Evolutionary conservation across 2,329 filamentous ascomycete genomes (phyloP).

Genomic region (Alternaria sp.): DNA sequence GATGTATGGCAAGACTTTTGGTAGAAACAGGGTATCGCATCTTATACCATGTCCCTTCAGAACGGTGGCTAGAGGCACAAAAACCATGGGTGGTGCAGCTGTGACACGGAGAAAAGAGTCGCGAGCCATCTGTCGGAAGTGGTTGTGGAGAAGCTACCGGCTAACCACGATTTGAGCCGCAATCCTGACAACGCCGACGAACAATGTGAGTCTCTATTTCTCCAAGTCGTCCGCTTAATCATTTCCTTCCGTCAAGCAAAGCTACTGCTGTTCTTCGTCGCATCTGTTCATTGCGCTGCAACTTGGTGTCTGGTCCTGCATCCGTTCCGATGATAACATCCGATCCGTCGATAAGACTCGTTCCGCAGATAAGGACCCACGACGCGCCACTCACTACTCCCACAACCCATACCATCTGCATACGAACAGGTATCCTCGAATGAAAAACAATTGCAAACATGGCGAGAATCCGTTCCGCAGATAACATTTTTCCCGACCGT

Average conservation of each 20-base stretch:
- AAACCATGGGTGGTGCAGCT: too few species aligned
- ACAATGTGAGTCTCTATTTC: too few species aligned
- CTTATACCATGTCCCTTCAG: too few species aligned
- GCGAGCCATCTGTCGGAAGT: too few species aligned
- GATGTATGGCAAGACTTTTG: too few species aligned
- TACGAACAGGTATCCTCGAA: background rate
- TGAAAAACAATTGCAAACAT: background rate
- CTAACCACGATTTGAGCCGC: too few species aligned
- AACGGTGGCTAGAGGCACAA: too few species aligned
- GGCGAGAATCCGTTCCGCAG: background rate
- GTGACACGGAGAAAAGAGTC: too few species aligned
- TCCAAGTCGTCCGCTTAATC: background rate
- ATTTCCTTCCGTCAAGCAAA: background rate
- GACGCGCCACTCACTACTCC: background rate
- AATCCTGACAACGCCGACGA: too few species aligned
- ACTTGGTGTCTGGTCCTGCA: background rate
- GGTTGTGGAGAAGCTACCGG: accelerated
- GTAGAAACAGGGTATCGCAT: too few species aligned
- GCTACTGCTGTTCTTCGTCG: background rate
- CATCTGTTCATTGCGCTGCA: background rate
- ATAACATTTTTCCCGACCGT: background rate
- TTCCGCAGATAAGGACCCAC: background rate
- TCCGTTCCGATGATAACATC: background rate
- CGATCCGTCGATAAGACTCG: background rate
- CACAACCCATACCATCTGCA: background rate